phyloP scores from a whole-genome alignment of 169 alveolate species.

The Cystoisospora suis region DNA sequence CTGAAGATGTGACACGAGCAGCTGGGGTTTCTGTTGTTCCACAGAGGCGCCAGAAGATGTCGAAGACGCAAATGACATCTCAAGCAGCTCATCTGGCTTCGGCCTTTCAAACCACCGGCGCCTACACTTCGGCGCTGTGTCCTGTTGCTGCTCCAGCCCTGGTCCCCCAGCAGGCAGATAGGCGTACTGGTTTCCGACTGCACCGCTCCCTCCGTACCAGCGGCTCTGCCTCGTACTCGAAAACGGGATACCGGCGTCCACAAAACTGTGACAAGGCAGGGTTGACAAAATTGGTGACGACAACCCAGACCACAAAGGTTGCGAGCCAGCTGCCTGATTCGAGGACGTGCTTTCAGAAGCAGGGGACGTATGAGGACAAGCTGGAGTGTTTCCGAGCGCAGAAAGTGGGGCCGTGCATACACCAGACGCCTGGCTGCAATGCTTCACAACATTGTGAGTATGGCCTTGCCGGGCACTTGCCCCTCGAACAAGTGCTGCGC shows the following conservation, averaged over 20 bases:
- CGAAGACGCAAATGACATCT: not conserved
- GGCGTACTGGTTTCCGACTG: not conserved
- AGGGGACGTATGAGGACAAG: not conserved
- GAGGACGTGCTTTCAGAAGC: not conserved
- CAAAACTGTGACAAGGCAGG: not conserved
- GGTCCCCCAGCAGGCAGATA: not conserved
- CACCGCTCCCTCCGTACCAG: not conserved
- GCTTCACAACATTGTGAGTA: too few species aligned
- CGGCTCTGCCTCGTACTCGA: too few species aligned
- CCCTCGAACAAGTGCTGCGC: not conserved
- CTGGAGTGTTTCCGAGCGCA: not conserved
- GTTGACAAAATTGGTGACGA: not conserved
- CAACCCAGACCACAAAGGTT: not conserved
- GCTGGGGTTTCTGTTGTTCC: not conserved
- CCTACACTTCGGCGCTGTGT: not conserved
- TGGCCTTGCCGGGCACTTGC: not conserved
- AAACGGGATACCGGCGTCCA: too few species aligned
- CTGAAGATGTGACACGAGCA: constrained; percentile 6
- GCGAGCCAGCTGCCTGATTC: not conserved
- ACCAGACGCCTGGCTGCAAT: not conserved
- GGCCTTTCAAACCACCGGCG: constrained; percentile 20
- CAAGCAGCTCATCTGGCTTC: constrained; percentile 8
- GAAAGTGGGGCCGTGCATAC: not conserved
- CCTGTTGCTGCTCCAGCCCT: not conserved
- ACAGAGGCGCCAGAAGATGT: not conserved